Base-by-base conservation (phyloP, 441 rosid species). In the Capsella rubella region DNA sequence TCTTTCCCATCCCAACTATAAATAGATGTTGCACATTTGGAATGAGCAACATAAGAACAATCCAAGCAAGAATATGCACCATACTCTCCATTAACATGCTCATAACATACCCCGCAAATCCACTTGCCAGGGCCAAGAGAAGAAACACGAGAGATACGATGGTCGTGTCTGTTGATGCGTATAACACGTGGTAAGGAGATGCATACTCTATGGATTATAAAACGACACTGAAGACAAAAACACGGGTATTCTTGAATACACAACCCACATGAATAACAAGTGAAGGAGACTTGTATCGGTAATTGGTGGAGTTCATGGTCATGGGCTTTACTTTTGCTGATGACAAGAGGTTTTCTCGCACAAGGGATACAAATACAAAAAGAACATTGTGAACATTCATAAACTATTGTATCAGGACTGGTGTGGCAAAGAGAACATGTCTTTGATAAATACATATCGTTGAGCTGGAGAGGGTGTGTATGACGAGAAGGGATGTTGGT, bases 231-330 rank as follows among this genome's bases (percentile, higher is more conserved):
- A 31, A 46, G 55, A 34, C 73, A 57, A 12, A 58, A 1, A 14
- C 47, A 69, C 15, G 73, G 65, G n/a, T 13, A 21, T 0, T 45
- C 4, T 9, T 4, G 8, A 16, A 2, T 8, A 32, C 2, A 15
- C 11, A 47, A 5, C 21, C 62, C 69, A 72, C 29, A 70, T 32
- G 57, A 66, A 46, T 56, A 10, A 47, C 73, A 69, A 57, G 66
- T 69, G 66, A 56, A 69, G 13, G 64, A 18, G 5, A 67, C 7
- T 2, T 39, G 0, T 52, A 52, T 53, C 1, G 9, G 6, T 27
- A 61, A 1, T 37, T 59, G 63, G 34, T 18, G 39, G 21, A 81
- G 67, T 2, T 52, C 16, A 46, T 81, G 79, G n/a, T 49, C 6
- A 28, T 77, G 81, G 16, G 46, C n/a, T 28, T 72, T 63, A 31